phyloP scores from a whole-genome alignment of 2,329 filamentous ascomycete species.

The Exophiala viscosa region DNA sequence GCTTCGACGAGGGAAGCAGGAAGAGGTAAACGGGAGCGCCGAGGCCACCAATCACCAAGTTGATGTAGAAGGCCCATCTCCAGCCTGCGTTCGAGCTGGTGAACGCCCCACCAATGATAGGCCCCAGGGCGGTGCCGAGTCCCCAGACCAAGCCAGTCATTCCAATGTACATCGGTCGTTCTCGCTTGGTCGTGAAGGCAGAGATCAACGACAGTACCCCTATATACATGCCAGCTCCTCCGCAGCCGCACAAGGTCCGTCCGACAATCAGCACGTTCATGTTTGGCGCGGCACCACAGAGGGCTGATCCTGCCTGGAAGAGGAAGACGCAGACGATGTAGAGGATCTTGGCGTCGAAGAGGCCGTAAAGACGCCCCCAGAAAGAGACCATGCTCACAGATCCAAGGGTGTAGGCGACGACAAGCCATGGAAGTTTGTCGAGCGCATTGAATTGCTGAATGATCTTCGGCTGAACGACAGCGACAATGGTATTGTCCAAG shows the following conservation, averaged over 20 bases:
- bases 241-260: slow-evolving; percentile 34
- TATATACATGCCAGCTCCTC: slow-evolving; percentile 31
- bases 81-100: slow-evolving; percentile 14
- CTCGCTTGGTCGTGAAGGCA: slow-evolving; percentile 21
- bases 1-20: slow-evolving; percentile 35
- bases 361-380: slow-evolving; percentile 10
- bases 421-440: slow-evolving; percentile 22
- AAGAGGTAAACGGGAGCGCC: slow-evolving; percentile 43
- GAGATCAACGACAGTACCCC: slow-evolving; percentile 30
- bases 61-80: slow-evolving; percentile 52
- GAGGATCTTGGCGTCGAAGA: slow-evolving; percentile 47
- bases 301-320: slow-evolving; percentile 33
- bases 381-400: slow-evolving; percentile 12
- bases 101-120: slow-evolving; percentile 37
- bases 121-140: slow-evolving; percentile 35
- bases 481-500: slow-evolving; percentile 21
- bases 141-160: slow-evolving; percentile 35
- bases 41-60: slow-evolving; percentile 45
- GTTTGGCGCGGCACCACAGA: slow-evolving; percentile 44
- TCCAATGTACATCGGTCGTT: slow-evolving; percentile 33
- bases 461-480: slow-evolving; percentile 18
- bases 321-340: slow-evolving; percentile 31
- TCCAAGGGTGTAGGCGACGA: slow-evolving; percentile 16
- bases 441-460: slow-evolving; percentile 6
- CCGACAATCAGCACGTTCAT: slow-evolving; percentile 47